Base-by-base conservation (phyloP, 305 asterid genomes). In the Rubia peregrina region DNA sequence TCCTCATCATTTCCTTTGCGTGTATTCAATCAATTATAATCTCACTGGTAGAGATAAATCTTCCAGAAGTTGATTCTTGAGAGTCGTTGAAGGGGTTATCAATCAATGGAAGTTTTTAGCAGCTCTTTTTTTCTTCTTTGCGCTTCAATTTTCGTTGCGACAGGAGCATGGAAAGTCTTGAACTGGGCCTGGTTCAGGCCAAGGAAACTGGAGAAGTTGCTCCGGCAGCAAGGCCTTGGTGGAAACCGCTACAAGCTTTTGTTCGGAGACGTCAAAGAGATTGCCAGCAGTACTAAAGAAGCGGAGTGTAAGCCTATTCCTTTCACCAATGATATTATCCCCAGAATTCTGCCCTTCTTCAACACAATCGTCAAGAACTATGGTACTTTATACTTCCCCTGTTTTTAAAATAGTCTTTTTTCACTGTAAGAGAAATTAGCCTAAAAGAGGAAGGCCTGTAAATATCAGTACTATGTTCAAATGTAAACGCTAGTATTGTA, bases 111-210 rank as follows among this genome's bases (percentile, higher is more conserved):
- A 49, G 11, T 7, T 48, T 26, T 7, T 3, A 44, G 22, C 22
- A 46, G 26, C 22, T 48, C 1, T 17, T 0, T 48, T 67, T 17
- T 14, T 12, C 43, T 46, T 41, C 1, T 53, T 14, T 63, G 51
- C 33, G 6, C 24, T 72, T 9, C 38, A 7, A 30, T 49, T 21
- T 49, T 63, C 2, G 19, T 46, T n/a, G 16, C 61, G 14, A 4
- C 19, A 9, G 59, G 43, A 22, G 61, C 55, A 11, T 79, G 83
- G 83, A 79, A 19, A 69, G 41, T 77, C 10, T 73, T 83, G 80
- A 81, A 81, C 24, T 72, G 42, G 66, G 76, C 51, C 0, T 81
- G 82, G 87, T 56, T 83, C 41, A 38, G 48, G 43, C 87, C 87
- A 10, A 79, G 71, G 71, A 78, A 61, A 67, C 0, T 76, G 70